phyloP scores from a whole-genome alignment of 495 filamentous ascomycete species.

The Aspergillus conjunctus region DNA sequence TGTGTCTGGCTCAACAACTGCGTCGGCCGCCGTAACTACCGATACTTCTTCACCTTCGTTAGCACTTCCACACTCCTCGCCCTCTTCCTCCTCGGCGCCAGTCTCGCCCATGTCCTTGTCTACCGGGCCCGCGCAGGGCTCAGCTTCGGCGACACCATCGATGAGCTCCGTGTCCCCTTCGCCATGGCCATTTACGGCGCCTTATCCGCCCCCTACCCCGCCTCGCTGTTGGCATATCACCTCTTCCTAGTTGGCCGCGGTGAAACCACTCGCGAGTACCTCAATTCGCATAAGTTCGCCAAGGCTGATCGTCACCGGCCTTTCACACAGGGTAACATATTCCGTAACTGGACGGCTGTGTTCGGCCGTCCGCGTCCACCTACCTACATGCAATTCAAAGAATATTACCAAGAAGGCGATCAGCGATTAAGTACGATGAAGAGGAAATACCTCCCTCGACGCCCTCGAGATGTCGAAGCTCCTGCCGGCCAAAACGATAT shows the following conservation, averaged over 20 bases:
- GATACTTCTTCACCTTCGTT: conserved; percentile 94
- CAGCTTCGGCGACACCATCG: conserved; percentile 67
- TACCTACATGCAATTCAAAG: conserved; percentile 88
- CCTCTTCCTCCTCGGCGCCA: conserved; percentile 73
- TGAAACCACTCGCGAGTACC: conserved; percentile 93
- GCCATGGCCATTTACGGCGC: conserved; percentile 86
- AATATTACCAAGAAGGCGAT: conserved; percentile 74
- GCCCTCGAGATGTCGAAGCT: conserved; percentile 45
- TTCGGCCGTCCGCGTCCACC: conserved; percentile 82
- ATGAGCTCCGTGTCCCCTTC: conserved; percentile 75
- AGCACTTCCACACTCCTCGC: conserved; percentile 72
- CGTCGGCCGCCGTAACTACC: conserved; percentile 95
- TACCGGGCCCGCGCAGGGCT: conserved; percentile 62
- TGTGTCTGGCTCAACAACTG: conserved; percentile 99
- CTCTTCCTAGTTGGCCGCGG: conserved; percentile 85
- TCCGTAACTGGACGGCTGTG: conserved; percentile 81
- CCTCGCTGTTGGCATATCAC: conserved; percentile 84
- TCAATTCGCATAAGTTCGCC: conserved; percentile 91
- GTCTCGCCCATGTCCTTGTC: conserved; percentile 75
- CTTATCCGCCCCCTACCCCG: conserved; percentile 75
- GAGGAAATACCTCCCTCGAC: conserved; percentile 52
- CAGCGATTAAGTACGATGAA: conserved; percentile 72
- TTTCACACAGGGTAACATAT: conserved; percentile 75
- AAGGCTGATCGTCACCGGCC: conserved; percentile 90
- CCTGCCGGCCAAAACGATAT: conserved; percentile 48